Conservation (phyloP, 106 monocot genomes). For the Dioscorea zingiberensis region DNA sequence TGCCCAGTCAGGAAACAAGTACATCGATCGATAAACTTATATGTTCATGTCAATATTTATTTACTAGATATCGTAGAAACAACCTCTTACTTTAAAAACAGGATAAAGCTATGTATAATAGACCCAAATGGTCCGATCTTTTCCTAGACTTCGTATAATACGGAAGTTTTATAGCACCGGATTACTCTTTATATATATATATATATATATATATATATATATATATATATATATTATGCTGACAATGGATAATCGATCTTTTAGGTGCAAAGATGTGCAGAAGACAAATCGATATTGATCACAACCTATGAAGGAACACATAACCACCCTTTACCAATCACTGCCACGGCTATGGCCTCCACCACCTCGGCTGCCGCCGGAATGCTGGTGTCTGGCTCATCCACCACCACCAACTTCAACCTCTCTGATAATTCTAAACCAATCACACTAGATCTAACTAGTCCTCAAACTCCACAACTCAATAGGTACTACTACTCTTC, state of each 20-base stretch:
- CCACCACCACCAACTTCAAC: conserved; percentile 12
- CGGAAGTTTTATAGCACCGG: no score
- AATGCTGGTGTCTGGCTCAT: conserved; percentile 71
- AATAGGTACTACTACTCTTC: conserved; percentile 1
- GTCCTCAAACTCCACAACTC: conserved; percentile 10
- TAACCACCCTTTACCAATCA: conserved; percentile 54
- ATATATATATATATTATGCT: no score
- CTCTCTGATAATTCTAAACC: conserved; percentile 20
- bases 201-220: no score
- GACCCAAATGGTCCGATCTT: no score
- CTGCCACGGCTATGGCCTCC: conserved; percentile 88
- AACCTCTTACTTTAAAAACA: no score
- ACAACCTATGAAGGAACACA: conserved; percentile 77
- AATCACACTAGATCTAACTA: conserved; percentile 88
- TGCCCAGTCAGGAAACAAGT: conserved; percentile 96
- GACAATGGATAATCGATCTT: no score
- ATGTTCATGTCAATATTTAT: no score
- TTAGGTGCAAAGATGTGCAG: conserved; percentile 69
- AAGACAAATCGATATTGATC: conserved; percentile 58
- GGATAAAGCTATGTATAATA: no score
- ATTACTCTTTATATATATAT: no score
- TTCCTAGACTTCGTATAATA: no score
- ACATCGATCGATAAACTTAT: no score
- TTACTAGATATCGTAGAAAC: no score
- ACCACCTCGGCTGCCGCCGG: conserved; percentile 69